These are phyloP conservation scores for Diaporthe sp. DNA, from an alignment of 2,329 filamentous ascomycete species.

Conservation along the genomic window DNA sequence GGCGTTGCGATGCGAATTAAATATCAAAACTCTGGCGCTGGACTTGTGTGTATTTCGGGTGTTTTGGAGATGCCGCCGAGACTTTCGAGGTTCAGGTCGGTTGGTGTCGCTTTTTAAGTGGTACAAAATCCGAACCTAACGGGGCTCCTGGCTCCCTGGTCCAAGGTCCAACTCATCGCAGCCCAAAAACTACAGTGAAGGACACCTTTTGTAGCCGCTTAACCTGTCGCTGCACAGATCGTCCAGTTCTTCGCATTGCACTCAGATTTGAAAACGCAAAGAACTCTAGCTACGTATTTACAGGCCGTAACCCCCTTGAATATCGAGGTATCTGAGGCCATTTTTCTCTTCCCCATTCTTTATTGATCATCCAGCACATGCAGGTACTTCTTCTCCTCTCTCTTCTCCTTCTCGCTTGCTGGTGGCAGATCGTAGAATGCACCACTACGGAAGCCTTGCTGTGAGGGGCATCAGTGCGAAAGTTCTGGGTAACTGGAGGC, in stretches of 20 bases:
- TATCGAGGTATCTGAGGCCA: conserved; percentile 36
- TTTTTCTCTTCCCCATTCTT: conserved; percentile 54
- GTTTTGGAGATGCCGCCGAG: not conserved
- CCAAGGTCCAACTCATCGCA: not conserved
- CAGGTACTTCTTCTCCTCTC: conserved; percentile 96
- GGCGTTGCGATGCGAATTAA: not conserved
- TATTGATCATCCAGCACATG: conserved; percentile 93
- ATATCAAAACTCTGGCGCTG: not conserved
- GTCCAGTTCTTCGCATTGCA: conserved; percentile 33
- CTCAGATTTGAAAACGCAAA: conserved; percentile 43
- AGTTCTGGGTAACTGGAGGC: not conserved
- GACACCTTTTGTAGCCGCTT: not conserved
- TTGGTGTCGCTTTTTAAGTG: conserved; percentile 10
- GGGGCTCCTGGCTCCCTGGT: not conserved
- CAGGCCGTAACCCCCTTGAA: conserved; percentile 34
- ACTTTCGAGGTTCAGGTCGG: not conserved
- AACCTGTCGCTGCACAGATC: not conserved
- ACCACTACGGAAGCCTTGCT: conserved; percentile 92
- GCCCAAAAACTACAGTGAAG: not conserved
- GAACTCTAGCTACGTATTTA: conserved; percentile 50
- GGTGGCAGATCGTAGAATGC: conserved; percentile 94
- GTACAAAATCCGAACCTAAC: not conserved
- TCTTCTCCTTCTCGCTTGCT: conserved; percentile 93
- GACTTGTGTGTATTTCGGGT: not conserved
- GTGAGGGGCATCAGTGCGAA: conserved; percentile 45